Evolutionary conservation across 2,329 filamentous ascomycete genomes (phyloP).

Genomic region (Emergomyces africanus): DNA sequence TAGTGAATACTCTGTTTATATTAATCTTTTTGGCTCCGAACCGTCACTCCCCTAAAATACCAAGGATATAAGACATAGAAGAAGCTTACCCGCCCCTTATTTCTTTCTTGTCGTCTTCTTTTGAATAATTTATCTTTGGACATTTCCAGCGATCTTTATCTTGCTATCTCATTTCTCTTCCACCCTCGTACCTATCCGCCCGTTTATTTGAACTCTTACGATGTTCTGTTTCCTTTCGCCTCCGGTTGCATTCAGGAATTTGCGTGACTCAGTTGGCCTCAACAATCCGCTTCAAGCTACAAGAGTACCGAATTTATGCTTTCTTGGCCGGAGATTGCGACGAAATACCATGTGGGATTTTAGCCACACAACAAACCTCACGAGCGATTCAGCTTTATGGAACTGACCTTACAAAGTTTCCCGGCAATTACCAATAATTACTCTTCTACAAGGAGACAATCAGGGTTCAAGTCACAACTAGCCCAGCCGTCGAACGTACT

Average conservation of each 20-base stretch:
- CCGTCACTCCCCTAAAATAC: background rate
- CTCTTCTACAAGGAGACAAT: background rate
- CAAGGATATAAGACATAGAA: background rate
- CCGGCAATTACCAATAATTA: background rate
- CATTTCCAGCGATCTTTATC: too few species aligned
- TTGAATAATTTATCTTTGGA: background rate
- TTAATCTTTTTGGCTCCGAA: background rate
- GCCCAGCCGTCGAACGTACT: background rate
- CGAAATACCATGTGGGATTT: background rate
- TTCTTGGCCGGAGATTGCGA: background rate
- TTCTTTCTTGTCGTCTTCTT: background rate
- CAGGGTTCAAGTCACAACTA: background rate
- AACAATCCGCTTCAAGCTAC: too few species aligned
- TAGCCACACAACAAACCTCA: background rate
- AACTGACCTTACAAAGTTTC: background rate
- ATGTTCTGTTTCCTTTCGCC: too few species aligned
- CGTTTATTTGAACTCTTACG: too few species aligned
- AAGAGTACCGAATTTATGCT: background rate
- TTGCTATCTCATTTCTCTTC: too few species aligned
- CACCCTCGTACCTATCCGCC: too few species aligned
- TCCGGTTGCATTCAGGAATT: background rate
- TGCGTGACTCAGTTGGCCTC: background rate
- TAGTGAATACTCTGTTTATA: background rate
- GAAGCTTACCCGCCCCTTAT: background rate
- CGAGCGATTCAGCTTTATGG: background rate